Evolutionary conservation across 768 basidiomycete species (phyloP), one percentile per base, ranked within the genome.

Genomic region (Asterophora lycoperdoides): DNA sequence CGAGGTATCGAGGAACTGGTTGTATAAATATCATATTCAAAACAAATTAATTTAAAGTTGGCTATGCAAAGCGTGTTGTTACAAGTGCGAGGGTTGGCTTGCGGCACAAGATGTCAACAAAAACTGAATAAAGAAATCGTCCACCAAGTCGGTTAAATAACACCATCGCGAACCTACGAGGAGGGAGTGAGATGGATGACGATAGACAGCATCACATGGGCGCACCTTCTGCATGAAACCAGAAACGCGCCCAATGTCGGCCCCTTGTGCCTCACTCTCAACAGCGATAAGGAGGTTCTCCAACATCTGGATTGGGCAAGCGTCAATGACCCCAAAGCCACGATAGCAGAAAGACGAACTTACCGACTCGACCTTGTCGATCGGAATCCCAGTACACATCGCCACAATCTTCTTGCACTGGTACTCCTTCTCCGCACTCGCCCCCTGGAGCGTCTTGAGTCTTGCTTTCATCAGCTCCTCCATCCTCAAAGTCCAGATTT

Each of bases 351-450:
- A 17, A 11, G 23, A 9, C 46, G 29, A 23, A 78, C 86, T 75
- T 64, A 94, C 93, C 61, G 84, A 83, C 64, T 96, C 95, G 44
- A 98, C 87, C 65, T 86, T 83, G 59, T 95, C 92, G 38, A 89
- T 75, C 2, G 88, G 81, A 40, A 93, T 84, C 17, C 89, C 88
- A 3, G 91, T 89, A 64, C 91, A 94, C 35, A 93, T 70, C 11
- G 92, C 83, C 19, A 99, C 85, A 52, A 98, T 84, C 69, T 83
- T 93, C 69, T 89, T 86, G 71, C 90, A 95, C 66, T 93, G 86
- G 59, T 87, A 85, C 62, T 93, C 89, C 68, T 88, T 92, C 68
- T 93, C 91, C 14, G 86, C 86, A 58, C 85, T 86, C 26, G 84
- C 83, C 38, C 86, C 89, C 56, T 89, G 81, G 54, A 94, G 65